A percentile compares a stretch with the other conserved stretches of the same genome.
phyloP scores from a whole-genome alignment of 129 eudicot species.

The Centella asiatica region DNA sequence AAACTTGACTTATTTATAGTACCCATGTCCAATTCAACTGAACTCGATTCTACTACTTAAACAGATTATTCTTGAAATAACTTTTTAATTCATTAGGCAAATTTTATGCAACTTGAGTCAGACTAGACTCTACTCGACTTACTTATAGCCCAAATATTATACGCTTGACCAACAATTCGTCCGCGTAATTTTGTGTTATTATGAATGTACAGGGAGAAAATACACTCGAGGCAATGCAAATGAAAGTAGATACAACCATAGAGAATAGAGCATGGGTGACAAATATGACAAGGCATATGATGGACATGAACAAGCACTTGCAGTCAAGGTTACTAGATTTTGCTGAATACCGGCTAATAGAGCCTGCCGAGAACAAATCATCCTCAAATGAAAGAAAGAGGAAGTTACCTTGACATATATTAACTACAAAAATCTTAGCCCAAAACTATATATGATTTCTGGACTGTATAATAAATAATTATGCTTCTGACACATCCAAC shows the following conservation, averaged over 20 bases:
- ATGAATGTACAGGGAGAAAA: constrained; percentile 17
- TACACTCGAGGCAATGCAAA: constrained; percentile 37
- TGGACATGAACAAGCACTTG: constrained; percentile 31
- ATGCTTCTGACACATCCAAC: too few species aligned
- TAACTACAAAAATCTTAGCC: too few species aligned
- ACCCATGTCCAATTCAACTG: too few species aligned
- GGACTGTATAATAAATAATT: too few species aligned
- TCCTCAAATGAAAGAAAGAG: constrained; percentile 14
- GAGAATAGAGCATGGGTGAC: constrained; percentile 20
- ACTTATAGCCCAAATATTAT: background rate
- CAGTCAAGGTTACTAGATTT: constrained; percentile 26
- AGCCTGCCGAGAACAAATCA: background rate
- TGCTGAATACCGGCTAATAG: constrained; percentile 17
- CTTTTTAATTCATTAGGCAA: too few species aligned
- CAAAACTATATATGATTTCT: too few species aligned
- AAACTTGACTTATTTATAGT: too few species aligned
- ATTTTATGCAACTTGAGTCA: too few species aligned
- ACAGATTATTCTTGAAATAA: too few species aligned
- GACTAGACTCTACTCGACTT: too few species aligned
- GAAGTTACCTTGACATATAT: too few species aligned
- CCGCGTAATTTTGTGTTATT: background rate
- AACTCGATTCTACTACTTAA: too few species aligned
- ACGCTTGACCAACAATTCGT: background rate
- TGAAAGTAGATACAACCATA: constrained; percentile 24
- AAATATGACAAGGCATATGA: constrained; percentile 36